Base-by-base conservation (phyloP, 2,329 filamentous ascomycete genomes). In the Fusarium sp. region DNA sequence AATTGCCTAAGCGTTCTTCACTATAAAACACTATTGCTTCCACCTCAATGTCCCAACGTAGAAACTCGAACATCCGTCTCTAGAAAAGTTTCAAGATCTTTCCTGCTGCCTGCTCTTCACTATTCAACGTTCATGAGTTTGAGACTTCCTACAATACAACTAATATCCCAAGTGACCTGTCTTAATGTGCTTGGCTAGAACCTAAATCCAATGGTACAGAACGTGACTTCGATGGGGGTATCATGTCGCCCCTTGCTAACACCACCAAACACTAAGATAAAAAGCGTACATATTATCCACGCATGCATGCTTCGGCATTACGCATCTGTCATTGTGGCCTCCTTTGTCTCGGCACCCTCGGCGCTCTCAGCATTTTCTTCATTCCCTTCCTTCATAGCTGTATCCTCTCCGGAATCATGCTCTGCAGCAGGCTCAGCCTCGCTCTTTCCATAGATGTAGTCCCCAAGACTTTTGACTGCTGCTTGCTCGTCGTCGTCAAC, bases 371-470 rank as follows among this genome's bases (percentile, higher is more conserved):
- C 41, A 16, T 30, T 38, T 50, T 30, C 40, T 37, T 62, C 57
- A 13, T 70, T 58, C 5, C 28, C 30, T 34, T 69, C 67, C 34
- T 73, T 58, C 72, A 73, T 74, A n/a, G 49, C 50, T 18, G 62
- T 51, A 44, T 75, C 75, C 16, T 66, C 66, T 4, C 56, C 62
- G 4, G 58, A 60, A 16, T 38, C 57, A 13, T 63, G 65, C 13
- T 55, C 67, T 13, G 45, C 62, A 37, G 46, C 41, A 30, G 57
- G 37, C 18, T 45, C 30, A 7, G 63, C 61, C 15, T 41, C 53
- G 9, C 44, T 57, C 33, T 57, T 65, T 28, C 65, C 63, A 31
- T 76, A 81, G 18, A 80, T 72, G 54, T 72, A 78, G 8, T 70
- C 69, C 4, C 61, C 57, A 6, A 81, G 52, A 8, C 54, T 44